A percentile compares a stretch with the other conserved stretches of the same genome.
These are phyloP conservation scores for Kurtzmaniella cleridarum DNA, from an alignment of 805 yeast genomes.

Conservation along the genomic window DNA sequence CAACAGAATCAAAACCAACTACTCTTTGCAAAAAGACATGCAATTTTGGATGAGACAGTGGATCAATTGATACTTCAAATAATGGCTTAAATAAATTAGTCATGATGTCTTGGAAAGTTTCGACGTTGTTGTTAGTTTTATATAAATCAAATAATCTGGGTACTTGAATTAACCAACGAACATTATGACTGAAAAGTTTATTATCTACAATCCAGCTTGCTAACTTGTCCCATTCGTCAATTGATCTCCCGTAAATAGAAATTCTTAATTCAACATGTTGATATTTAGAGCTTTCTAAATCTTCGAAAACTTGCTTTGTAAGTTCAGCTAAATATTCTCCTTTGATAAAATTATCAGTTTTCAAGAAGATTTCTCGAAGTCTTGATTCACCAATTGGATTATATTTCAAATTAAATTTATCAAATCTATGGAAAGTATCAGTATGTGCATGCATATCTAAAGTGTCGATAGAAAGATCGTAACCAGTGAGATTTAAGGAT, in stretches of 20 bases:
- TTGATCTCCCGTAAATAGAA: conserved; percentile 85
- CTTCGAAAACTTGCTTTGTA: conserved; percentile 89
- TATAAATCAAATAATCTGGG: conserved; percentile 92
- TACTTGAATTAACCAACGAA: conserved; percentile 93
- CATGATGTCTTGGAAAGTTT: conserved; percentile 69
- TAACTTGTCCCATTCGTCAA: conserved; percentile 90
- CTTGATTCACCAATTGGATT: conserved; percentile 98
- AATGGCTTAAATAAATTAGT: conserved; percentile 80
- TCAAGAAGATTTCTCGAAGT: conserved; percentile 88
- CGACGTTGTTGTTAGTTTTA: conserved; percentile 66
- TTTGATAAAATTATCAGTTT: conserved; percentile 87
- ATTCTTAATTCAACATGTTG: conserved; percentile 97
- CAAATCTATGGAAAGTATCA: conserved; percentile 96
- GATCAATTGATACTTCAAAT: conserved; percentile 84
- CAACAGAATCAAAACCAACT: conserved; percentile 96
- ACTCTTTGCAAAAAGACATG: conserved; percentile 87
- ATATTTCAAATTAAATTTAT: conserved; percentile 93
- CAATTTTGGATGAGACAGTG: conserved; percentile 84
- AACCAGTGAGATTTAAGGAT: conserved; percentile 86
- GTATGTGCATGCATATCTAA: conserved; percentile 99
- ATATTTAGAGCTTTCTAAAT: conserved; percentile 89
- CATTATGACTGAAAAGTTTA: conserved; percentile 85
- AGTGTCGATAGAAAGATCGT: conserved; percentile 93
- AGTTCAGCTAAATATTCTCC: conserved; percentile 91
- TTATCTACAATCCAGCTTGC: conserved; percentile 95